A percentile compares a stretch with the other conserved stretches of the same genome.
phyloP scores from a whole-genome alignment of 257 asterid genomes.

The Penstemon davidsonii region DNA sequence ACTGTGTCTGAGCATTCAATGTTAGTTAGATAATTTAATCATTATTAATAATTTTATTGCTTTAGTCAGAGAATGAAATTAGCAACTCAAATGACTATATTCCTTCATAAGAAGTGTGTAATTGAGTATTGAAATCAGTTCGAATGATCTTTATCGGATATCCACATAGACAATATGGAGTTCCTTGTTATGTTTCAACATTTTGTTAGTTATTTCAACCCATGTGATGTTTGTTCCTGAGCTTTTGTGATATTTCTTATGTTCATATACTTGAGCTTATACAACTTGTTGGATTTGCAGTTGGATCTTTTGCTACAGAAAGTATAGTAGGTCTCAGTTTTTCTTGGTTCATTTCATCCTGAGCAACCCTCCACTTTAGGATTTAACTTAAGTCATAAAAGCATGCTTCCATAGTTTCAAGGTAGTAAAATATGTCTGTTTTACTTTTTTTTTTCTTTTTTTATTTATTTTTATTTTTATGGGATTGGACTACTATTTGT shows the following conservation, averaged over 20 bases:
- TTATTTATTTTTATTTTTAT: too few relatives aligned
- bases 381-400: too few relatives aligned
- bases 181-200: neutral
- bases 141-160: neutral
- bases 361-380: too few relatives aligned
- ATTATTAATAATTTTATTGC: neutral
- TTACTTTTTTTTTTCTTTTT: too few relatives aligned
- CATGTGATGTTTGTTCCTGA: neutral
- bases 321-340: neutral
- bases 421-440: too few relatives aligned
- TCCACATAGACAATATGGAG: neutral
- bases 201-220: neutral
- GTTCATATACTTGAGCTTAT: constrained; percentile 3
- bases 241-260: constrained; percentile 10
- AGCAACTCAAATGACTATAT: neutral
- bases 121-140: neutral
- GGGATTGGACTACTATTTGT: too few relatives aligned
- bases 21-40: neutral
- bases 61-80: neutral
- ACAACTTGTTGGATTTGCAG: neutral
- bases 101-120: neutral
- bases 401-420: too few relatives aligned
- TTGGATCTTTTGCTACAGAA: neutral
- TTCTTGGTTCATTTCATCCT: neutral
- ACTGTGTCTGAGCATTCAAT: neutral